Evolutionary conservation across 2,329 filamentous ascomycete species (phyloP), one percentile per base, ranked within the genome.

Genomic region (Knufia fluminis): DNA sequence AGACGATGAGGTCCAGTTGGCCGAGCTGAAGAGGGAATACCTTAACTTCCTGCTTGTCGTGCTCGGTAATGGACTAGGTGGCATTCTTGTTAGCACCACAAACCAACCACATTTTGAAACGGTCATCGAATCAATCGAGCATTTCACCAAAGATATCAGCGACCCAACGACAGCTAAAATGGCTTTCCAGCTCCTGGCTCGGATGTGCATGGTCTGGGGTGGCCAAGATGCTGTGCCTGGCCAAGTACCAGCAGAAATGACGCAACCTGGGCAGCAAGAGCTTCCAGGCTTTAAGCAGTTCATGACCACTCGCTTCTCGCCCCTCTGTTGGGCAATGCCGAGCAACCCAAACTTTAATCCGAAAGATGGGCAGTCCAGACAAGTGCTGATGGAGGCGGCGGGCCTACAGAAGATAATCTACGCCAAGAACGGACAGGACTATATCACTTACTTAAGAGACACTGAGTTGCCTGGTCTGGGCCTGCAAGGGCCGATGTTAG

Each of bases 1-100:
- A 3, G 92, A 98, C 63, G 92, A 98, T 62, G 89, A 95, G 67
- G 94, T 98, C 52, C 90, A 98, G 66, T 78, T 97, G 47, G 83
- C 80, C 14, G 92, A 97, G 68, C 75, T 98, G 53, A 85, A 91
- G 58, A 80, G 88, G 55, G 91, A 98, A 63, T 98, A 96, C 61
- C 76, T 98, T n/a, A 88, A 89, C 49, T 97, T 98, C 66, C 72
- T 98, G 54, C 80, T 89, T 45, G 83, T 94, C 50, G 89, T 98
- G 52, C 70, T 98, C 32, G 87, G 87, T 64, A 94, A 98, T 63
- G 86, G 94, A 49, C 79, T 98, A 3, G 88, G 86, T 8, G 79
- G 83, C 22, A 88, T 97, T 10, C 81, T 98, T 36, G 85, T 98
- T 55, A 95, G 88, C 62, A 82, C 87, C 61, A 64, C 82, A 8